A percentile compares a stretch with the other conserved stretches of the same genome.
Conservation (phyloP, 2,329 filamentous ascomycete species). For the Verticillium zaregamsianum region DNA sequence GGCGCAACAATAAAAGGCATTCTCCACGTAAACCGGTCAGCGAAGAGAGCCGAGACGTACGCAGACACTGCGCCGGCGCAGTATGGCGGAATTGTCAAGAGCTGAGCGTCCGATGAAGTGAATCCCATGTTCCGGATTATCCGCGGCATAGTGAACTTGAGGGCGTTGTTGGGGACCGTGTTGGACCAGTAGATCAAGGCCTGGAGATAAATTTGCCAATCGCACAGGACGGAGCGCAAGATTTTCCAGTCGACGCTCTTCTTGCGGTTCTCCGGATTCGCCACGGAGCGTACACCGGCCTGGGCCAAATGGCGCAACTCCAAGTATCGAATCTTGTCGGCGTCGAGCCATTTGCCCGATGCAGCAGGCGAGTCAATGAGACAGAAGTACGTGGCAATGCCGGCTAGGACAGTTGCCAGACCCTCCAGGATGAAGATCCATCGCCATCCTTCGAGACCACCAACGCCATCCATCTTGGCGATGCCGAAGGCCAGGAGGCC, state of each 20-base stretch:
- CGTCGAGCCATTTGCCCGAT: conserved; percentile 26
- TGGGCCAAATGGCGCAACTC: conserved; percentile 27
- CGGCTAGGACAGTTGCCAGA: conserved; percentile 29
- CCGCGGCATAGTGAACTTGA: conserved; percentile 25
- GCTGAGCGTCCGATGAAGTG: conserved; percentile 21
- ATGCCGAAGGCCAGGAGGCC: conserved; percentile 41
- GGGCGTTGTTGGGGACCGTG: conserved; percentile 26
- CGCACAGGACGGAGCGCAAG: conserved; percentile 27
- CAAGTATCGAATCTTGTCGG: conserved; percentile 31
- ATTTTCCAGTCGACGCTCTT: conserved; percentile 22
- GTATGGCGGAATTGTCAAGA: conserved; percentile 28
- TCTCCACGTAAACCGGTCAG: conserved; percentile 8
- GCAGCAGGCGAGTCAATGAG: conserved; percentile 35
- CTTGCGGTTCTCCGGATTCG: conserved; percentile 7
- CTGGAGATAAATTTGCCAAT: conserved; percentile 38
- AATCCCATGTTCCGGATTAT: conserved; percentile 37
- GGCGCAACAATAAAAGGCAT: conserved; percentile 9
- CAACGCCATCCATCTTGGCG: conserved; percentile 35
- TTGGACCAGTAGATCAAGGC: conserved; percentile 35
- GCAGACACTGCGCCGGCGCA: conserved; percentile 7
- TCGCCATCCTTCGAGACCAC: conserved; percentile 38
- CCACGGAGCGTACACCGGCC: conserved; percentile 9
- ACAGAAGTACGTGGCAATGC: conserved; percentile 31
- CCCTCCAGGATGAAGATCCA: conserved; percentile 55
- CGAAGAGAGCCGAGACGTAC: conserved; percentile 3